Evolutionary conservation across 139 green algal species (phyloP).

Genomic region (Micractinium conductrix): DNA sequence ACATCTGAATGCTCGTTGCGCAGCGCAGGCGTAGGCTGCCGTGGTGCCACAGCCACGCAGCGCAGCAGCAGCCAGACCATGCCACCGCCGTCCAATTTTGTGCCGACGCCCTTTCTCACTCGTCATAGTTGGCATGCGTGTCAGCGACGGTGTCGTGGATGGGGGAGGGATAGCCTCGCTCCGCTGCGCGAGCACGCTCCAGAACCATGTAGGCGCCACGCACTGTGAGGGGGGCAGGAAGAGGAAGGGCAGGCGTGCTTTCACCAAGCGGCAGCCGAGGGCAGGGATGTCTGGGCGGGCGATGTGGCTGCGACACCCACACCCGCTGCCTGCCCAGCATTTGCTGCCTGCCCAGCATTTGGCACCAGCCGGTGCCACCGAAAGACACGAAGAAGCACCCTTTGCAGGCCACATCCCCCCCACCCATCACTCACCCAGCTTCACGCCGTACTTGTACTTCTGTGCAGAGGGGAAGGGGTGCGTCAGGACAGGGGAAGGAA

Average conservation of each 20-base stretch:
- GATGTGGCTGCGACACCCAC: no score
- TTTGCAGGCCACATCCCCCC: no score
- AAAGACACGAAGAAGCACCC: no score
- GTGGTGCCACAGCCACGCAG: no score
- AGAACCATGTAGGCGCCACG: conserved; percentile 78
- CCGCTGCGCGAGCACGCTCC: conserved; percentile 68
- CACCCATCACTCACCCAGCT: conserved; percentile 49
- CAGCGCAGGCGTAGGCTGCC: no score
- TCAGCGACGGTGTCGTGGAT: conserved; percentile 74
- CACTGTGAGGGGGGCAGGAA: conserved; percentile 50
- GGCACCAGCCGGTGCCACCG: no score
- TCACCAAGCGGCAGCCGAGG: conserved; percentile 21
- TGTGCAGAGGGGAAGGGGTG: background rate
- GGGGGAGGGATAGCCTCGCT: conserved; percentile 66
- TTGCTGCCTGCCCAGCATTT: background rate
- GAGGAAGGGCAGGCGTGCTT: conserved; percentile 58
- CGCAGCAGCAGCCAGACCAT: no score
- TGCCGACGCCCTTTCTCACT: conserved; percentile 38
- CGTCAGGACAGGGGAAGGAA: background rate
- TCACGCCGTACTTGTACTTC: conserved; percentile 59
- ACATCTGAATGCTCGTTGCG: no score
- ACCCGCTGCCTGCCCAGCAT: no score
- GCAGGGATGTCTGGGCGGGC: background rate
- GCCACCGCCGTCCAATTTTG: no score
- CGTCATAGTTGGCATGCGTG: conserved; percentile 81